phyloP scores from a whole-genome alignment of 2,329 filamentous ascomycete genomes.

The Teratosphaeria destructans region DNA sequence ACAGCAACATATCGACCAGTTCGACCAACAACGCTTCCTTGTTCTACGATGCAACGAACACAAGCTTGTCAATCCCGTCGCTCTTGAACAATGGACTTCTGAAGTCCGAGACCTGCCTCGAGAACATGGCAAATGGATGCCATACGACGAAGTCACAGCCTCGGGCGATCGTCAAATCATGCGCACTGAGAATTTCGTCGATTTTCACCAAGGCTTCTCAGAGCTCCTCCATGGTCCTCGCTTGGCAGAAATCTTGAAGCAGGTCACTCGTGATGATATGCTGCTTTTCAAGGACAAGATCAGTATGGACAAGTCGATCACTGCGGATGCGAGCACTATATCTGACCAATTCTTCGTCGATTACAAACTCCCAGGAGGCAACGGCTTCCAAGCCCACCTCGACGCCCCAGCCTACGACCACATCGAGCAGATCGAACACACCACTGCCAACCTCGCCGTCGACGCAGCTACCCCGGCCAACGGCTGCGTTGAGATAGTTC shows the following conservation, averaged over 20 bases:
- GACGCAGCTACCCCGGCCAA: slow-evolving; percentile 28
- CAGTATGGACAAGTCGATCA: slow-evolving; percentile 27
- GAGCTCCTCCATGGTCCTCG: slow-evolving; percentile 27
- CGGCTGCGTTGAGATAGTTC: slow-evolving; percentile 31
- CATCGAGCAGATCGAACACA: slow-evolving; percentile 32
- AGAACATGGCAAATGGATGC: slow-evolving; percentile 18
- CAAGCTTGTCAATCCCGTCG: slow-evolving; percentile 9
- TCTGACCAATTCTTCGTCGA: slow-evolving; percentile 13
- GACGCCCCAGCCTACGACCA: slow-evolving; percentile 34
- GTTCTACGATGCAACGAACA: slow-evolving; percentile 13
- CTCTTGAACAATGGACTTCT: slow-evolving; percentile 13
- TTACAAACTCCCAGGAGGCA: slow-evolving; percentile 33
- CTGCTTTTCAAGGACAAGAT: slow-evolving; percentile 36
- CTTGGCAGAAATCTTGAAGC: slow-evolving; percentile 21
- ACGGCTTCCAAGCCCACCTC: slow-evolving; percentile 32
- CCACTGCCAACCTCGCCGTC: slow-evolving; percentile 31
- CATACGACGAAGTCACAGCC: slow-evolving; percentile 17
- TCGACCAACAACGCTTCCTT: slow-evolving; percentile 15
- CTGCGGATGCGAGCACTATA: neutral
- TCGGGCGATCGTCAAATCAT: slow-evolving; percentile 15
- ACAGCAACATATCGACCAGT: slow-evolving; percentile 13
- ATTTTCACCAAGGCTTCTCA: slow-evolving; percentile 23
- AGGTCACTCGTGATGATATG: slow-evolving; percentile 30
- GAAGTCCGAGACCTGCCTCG: slow-evolving; percentile 16
- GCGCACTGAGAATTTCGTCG: slow-evolving; percentile 19